Base-by-base conservation (phyloP, 805 yeast species). In the Wickerhamomyces chambardii region DNA sequence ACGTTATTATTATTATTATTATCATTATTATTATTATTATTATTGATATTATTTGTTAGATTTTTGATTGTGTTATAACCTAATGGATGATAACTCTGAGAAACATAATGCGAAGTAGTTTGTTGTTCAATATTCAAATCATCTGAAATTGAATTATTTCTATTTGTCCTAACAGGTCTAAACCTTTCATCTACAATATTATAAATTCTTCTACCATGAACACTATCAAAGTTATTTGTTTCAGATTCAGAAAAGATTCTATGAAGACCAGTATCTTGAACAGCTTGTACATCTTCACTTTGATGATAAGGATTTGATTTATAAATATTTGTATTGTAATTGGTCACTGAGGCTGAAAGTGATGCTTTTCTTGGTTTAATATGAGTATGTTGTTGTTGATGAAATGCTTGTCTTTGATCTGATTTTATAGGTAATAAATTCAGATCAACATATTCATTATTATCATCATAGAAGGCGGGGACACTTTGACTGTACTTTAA, bases 231-330 rank as follows among this genome's bases (percentile, higher is more conserved):
- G 40, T 76, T 75, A 26, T 69, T 67, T 29, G 73, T 69, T 46
- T 79, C 87, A 17, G 70, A 70, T 42, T 78, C 87, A 3, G 86
- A 79, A 47, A 69, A 78, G 0, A 78, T 75, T 46, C 81, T 61
- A 11, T 71, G 63, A 29, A 73, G 47, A 36, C 59, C 61, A 4
- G 45, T 34, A 15, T 46, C 45, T 6, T n/a, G n/a, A n/a, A n/a
- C n/a, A n/a, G 58, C 43, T 15, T 24, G 27, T 11, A 40, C 48
- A 28, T 48, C 46, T 26, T 44, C 51, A 29, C 46, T 28, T 14
- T 43, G 40, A 19, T 48, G 48, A 15, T 46, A 46, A 18, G 46
- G 46, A 18, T 40, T 48, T 4, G 55, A 45, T 32, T 49, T 46
- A 21, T 46, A 30, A 10, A 42, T 32, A 17, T 31, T 40, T 2